phyloP scores from a whole-genome alignment of 148 eudicot genomes.

The Cornus florida region DNA sequence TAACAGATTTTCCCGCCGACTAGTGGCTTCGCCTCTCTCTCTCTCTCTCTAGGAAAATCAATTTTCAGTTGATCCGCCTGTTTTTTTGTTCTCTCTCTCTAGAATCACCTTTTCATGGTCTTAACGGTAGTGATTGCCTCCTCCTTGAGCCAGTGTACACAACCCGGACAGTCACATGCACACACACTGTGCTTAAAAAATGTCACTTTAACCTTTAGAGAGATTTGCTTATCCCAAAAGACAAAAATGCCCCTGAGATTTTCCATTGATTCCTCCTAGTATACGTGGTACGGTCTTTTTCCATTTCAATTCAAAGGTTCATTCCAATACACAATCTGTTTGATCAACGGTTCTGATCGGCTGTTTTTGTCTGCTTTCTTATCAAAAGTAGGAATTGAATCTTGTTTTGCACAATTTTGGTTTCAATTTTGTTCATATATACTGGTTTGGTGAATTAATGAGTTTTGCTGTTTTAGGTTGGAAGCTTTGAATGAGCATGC shows the following conservation, averaged over 20 bases:
- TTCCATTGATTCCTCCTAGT: background rate
- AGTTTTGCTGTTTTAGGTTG: conserved; percentile 38
- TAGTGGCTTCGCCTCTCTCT: background rate
- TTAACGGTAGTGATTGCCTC: background rate
- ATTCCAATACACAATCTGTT: background rate
- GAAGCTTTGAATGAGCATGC: conserved; percentile 64
- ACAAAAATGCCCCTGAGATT: background rate
- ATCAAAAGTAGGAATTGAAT: background rate
- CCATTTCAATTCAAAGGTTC: background rate
- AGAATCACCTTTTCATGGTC: conserved; percentile 2
- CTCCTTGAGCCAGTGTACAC: conserved; percentile 26
- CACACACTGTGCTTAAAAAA: background rate
- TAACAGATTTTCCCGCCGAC: conserved; percentile 4
- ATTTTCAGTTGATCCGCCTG: background rate
- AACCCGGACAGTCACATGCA: too few species aligned
- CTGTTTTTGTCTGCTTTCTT: background rate
- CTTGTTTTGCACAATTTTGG: too few species aligned
- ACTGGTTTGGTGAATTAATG: background rate
- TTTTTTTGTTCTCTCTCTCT: background rate
- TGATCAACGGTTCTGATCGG: too few species aligned
- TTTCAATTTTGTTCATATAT: too few species aligned
- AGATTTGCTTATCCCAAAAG: too few species aligned
- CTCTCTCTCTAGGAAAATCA: background rate
- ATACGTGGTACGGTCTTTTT: background rate
- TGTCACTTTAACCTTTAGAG: background rate